Conservation (phyloP, 352 stramenopile species). For the Globisporangium cystogenes region DNA sequence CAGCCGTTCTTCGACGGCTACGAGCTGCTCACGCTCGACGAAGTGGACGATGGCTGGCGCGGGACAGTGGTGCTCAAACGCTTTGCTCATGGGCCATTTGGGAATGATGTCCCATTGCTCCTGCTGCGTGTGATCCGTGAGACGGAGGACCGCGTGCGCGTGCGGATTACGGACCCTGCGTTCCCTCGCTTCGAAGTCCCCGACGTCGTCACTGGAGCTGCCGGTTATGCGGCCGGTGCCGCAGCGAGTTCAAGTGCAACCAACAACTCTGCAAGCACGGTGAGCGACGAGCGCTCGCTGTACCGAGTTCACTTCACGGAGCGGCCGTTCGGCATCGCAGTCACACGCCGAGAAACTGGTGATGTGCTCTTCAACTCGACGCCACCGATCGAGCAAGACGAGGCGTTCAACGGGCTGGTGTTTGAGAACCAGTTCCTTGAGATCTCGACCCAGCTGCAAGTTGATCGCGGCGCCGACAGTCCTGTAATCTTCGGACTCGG, state of each 20-base stretch:
- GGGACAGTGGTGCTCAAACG: conserved; percentile 44
- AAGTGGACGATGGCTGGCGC: conserved; percentile 44
- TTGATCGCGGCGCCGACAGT: conserved; percentile 2
- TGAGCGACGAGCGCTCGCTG: not conserved
- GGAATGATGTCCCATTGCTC: conserved; percentile 65
- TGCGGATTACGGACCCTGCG: conserved; percentile 79
- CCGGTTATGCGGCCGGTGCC: not conserved
- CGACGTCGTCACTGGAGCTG: conserved; percentile 14
- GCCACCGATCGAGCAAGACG: conserved; percentile 26
- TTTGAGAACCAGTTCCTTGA: conserved; percentile 89
- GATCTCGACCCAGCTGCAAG: conserved; percentile 60
- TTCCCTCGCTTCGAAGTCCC: conserved; percentile 72
- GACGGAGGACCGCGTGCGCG: conserved; percentile 35
- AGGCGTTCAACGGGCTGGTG: conserved; percentile 55
- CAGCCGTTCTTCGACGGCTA: conserved; percentile 68
- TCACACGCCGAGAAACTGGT: conserved; percentile 42
- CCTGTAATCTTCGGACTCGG: conserved; percentile 70
- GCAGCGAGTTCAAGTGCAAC: not conserved
- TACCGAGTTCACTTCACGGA: conserved; percentile 63
- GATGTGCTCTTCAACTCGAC: conserved; percentile 87
- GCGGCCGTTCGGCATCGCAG: conserved; percentile 64
- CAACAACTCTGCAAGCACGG: not conserved
- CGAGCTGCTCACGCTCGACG: conserved; percentile 51
- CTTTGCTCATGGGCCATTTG: conserved; percentile 54
- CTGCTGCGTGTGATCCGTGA: conserved; percentile 59